Evolutionary conservation across 768 basidiomycete species (phyloP), one percentile per base, ranked within the genome.

Genomic region (Suillus fuscotomentosus): DNA sequence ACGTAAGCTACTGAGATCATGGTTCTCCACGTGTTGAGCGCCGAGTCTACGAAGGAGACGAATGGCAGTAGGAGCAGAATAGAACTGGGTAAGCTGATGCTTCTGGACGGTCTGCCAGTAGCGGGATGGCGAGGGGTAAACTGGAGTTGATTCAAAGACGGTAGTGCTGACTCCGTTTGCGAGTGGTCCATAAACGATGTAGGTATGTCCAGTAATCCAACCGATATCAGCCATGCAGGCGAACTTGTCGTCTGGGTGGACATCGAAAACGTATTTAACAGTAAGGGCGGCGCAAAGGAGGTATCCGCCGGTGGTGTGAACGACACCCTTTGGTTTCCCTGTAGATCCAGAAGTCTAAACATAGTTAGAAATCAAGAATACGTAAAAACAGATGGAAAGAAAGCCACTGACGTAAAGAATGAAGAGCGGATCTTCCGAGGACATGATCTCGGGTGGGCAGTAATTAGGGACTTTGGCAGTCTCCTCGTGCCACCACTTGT

Each of bases 141-240:
- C 88, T 17, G 97, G 97, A 3, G 97, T 99, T 38, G 91, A 92
- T 78, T 99, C 97, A 79, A 98, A 99, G 63, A 98, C 90, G 67
- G 84, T 89, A 6, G 92, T 94, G n/a, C 88, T 82, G 42, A 91
- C 86, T 50, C 92, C 92, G 68, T 90, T 90, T n/a, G 84, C 80
- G 60, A 98, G 89, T 3, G 97, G 97, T 15, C 97, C 97, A 77
- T 98, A 98, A 68, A 98, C 84, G 73, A 99, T 98, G 80, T 98
- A 92, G 79, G 92, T 92, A 79, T 97, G 95, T 20, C 96, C 96
- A 3, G 97, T 99, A 80, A 99, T 97, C 97, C 97, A 99, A 70
- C 97, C 97, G 60, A 99, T 85, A 73, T 99, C 97, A 63, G 97
- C 97, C 96, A 98, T 95, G 82, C 97, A 99, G 1, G 90, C 97